Evolutionary conservation across 2,329 filamentous ascomycete genomes (phyloP).

Genomic region (Aspergillus sp.): DNA sequence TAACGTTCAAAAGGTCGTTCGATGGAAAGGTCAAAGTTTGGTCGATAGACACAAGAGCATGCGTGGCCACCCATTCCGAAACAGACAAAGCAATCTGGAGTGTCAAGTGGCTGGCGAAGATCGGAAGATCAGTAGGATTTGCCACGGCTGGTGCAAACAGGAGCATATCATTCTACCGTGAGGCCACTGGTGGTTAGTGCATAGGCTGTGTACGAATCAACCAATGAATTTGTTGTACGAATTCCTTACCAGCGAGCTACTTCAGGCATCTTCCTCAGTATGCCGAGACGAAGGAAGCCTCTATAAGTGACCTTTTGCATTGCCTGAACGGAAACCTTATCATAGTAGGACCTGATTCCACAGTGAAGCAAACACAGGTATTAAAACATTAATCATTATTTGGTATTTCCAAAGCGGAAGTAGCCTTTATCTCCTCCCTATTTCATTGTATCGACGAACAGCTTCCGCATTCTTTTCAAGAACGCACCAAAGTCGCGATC

Average conservation of each 20-base stretch:
- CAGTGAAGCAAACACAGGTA: background rate
- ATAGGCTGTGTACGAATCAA: background rate
- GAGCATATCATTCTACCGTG: slow-evolving; percentile 79
- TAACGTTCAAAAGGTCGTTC: slow-evolving; percentile 59
- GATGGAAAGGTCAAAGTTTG: slow-evolving; percentile 96
- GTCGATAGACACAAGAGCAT: slow-evolving; percentile 79
- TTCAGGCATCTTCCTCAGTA: background rate
- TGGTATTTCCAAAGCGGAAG: slow-evolving; percentile 5
- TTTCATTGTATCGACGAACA: slow-evolving; percentile 60
- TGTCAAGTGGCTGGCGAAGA: slow-evolving; percentile 80
- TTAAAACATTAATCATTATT: slow-evolving; percentile 8
- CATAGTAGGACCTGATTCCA: background rate
- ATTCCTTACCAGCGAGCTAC: background rate
- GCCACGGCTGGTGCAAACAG: slow-evolving; percentile 75
- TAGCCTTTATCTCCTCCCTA: slow-evolving; percentile 18
- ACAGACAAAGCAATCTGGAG: slow-evolving; percentile 83
- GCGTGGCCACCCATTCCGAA: slow-evolving; percentile 92
- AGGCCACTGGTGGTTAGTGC: slow-evolving; percentile 69
- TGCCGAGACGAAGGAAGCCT: background rate
- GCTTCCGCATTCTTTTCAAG: slow-evolving; percentile 63
- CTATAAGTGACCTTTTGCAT: background rate
- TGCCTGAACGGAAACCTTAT: background rate
- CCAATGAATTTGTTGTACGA: no score
- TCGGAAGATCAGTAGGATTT: slow-evolving; percentile 65
- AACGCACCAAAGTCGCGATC: slow-evolving; percentile 61